A percentile compares a stretch with the other conserved stretches of the same genome.
These are phyloP conservation scores for Gossypium schwendimanii DNA, from an alignment of 441 rosid species.

Conservation along the genomic window DNA sequence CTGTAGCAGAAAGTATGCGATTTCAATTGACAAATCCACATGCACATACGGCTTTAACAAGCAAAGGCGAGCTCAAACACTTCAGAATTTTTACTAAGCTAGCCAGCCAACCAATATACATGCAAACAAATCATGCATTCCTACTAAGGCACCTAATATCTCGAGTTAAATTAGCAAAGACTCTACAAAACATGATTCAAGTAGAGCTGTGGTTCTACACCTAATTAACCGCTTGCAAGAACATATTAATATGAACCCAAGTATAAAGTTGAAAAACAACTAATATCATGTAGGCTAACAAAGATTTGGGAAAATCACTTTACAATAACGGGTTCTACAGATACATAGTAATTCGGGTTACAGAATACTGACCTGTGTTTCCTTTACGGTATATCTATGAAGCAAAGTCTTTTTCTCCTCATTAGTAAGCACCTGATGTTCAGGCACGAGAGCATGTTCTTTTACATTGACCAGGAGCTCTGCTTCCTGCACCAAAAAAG, in stretches of 20 bases:
- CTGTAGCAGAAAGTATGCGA: neutral
- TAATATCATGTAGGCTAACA: neutral
- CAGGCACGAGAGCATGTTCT: slow-evolving; percentile 87
- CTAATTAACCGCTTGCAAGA: neutral
- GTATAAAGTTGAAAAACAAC: neutral
- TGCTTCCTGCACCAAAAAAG: slow-evolving; percentile 50
- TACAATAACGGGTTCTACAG: neutral
- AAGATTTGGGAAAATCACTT: neutral
- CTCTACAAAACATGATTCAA: neutral
- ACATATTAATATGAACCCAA: neutral
- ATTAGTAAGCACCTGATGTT: slow-evolving; percentile 71
- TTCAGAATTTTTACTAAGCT: neutral
- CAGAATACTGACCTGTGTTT: slow-evolving; percentile 65
- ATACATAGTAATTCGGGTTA: neutral
- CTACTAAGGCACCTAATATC: neutral
- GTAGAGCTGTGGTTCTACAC: neutral
- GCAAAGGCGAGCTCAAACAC: neutral
- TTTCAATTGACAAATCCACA: neutral
- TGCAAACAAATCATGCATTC: neutral
- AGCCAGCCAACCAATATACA: neutral
- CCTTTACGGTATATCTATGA: slow-evolving; percentile 85
- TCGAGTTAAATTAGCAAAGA: neutral
- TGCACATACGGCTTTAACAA: neutral
- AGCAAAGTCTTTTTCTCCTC: slow-evolving; percentile 90
- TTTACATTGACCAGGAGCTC: slow-evolving; percentile 79